Evolutionary conservation across 805 yeast species (phyloP), one percentile per base, ranked within the genome.

Genomic region (Hanseniaspora lachancei): DNA sequence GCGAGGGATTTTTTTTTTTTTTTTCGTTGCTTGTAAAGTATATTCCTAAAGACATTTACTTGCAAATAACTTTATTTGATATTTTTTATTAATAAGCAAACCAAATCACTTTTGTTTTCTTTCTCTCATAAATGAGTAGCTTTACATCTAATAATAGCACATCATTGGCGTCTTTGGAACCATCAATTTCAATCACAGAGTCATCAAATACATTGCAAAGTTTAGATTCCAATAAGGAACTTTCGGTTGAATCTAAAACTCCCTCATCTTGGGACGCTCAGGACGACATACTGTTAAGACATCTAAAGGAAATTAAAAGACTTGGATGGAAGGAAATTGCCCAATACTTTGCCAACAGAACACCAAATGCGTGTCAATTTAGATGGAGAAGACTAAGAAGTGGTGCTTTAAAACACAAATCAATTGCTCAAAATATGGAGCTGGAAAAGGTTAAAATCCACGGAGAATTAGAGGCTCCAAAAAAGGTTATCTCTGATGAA

Each of bases 281-380:
- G 60, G 95, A 86, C 63, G 95, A 86, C 63, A 70, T 79, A 54
- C 64, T 85, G 29, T 69, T 86, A 52, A 75, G 93, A 53, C 86
- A 83, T 62, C 74, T 87, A 63, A 87, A 87, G 68, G 95, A 87
- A 66, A 80, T 81, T 59, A 86, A 82, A 66, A 85, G 84, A 65
- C 74, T 86, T 61, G 95, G 95, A 1, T 87, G 95, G 95, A 81
- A 87, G 67, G 95, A 87, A 61, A 86, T 87, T 51, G 82, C 93
- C 1, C 75, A 81, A 36, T 85, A 84, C 63, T 87, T 87, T 67
- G 76, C 79, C 44, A 83, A 83, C 66, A 72, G 95, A 64, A 87
- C 95, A 2, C 89, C 95, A 39, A 87, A 86, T 65, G 95, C 95
- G 2, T 86, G 95, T 63, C 95, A 86, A 69, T 86, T 86, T 65